Evolutionary conservation across 2,329 filamentous ascomycete genomes (phyloP), one percentile per base, ranked within the genome.

Genomic region (Cytospora leucostoma): DNA sequence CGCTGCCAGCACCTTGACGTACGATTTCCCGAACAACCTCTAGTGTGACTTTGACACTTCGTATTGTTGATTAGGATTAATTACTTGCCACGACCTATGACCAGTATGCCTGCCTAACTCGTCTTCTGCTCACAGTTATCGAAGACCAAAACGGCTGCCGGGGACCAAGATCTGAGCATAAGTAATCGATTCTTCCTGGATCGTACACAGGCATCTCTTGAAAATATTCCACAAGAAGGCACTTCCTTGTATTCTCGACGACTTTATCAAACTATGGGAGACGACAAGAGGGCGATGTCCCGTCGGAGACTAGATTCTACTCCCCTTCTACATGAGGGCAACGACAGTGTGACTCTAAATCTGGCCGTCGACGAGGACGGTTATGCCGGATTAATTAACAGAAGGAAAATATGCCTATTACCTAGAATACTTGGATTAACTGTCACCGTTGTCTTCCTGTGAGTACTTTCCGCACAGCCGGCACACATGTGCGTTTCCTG

Each of bases 361-460:
- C 27, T 50, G 12, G 19, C 27, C 7, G 37, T 53, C 15, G 37
- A 54, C 8, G 35, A 61, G 17, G 37, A 58, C 19, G n/a, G 17
- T 3, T 37, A 13, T 27, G 40, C 32, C 54, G 13, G 27, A 5
- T 17, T 35, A 11, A 47, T 17, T 4, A 47, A 27, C 34, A 50
- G 64, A 7, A 64, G 57, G 33, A 65, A 53, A 32, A 47, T 37
- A 21, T 64, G 64, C 27, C 27, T 27, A 27, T 27, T 27, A 27
- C 27, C 27, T 53, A 21, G 38, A 32, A 19, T 27, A 33, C 60
- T 61, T 21, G 17, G 27, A 8, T 37, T 47, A 2, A 12, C 35
- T n/a, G 50, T 21, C n/a, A 27, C 40, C 6, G 17, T 34, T 5
- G 55, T 49, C 17, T 19, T 64, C 7, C 3, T 64, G 64, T 66